Evolutionary conservation across 768 basidiomycete species (phyloP).

Genomic region (Amanita exitialis): DNA sequence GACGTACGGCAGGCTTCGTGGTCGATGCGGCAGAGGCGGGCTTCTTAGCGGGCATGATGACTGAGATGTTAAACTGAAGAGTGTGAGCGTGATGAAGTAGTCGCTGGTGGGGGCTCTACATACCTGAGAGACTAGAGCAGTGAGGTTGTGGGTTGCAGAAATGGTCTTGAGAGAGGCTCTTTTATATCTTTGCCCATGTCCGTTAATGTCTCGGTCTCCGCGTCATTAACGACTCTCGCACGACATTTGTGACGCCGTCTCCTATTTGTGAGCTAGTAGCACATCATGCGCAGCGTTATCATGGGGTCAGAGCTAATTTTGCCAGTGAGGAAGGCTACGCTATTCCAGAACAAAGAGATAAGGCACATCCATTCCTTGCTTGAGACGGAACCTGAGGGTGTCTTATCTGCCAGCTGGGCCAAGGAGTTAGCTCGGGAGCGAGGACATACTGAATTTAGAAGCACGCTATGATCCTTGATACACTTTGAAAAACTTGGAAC

Average conservation of each 20-base stretch:
- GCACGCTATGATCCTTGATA: background rate
- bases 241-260: background rate
- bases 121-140: background rate
- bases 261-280: constrained; percentile 1
- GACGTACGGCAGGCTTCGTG: background rate
- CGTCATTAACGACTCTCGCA: background rate
- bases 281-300: constrained; percentile 4
- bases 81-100: background rate
- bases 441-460: background rate
- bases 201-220: background rate
- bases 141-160: background rate
- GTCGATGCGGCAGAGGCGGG: background rate
- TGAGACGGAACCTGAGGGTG: background rate
- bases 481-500: background rate
- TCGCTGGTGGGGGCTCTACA: background rate
- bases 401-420: background rate
- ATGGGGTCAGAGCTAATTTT: background rate
- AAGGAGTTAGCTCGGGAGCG: background rate
- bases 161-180: background rate
- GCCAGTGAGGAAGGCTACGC: background rate
- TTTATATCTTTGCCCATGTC: background rate
- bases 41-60: constrained; percentile 5
- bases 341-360: background rate
- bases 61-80: background rate
- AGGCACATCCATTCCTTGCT: background rate